These are phyloP conservation scores for Coniferiporia sulphurascens DNA, from an alignment of 1,284 basidiomycete species.

Conservation along the genomic window DNA sequence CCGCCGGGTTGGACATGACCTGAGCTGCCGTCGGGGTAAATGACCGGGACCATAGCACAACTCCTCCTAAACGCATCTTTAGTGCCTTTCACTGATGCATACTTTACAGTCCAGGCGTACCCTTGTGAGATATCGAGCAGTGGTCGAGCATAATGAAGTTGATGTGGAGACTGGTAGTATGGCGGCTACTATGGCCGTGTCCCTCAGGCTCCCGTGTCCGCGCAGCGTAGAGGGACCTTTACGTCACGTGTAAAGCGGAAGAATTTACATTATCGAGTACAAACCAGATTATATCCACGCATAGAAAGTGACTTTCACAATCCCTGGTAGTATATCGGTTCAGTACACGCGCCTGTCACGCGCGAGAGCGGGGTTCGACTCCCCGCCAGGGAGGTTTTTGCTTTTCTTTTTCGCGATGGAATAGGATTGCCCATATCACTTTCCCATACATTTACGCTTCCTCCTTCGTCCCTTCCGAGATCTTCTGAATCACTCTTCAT, in stretches of 20 bases:
- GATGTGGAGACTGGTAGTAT: neutral
- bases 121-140: constrained; percentile 88
- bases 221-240: too few relatives aligned
- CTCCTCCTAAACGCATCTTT: constrained; percentile 56
- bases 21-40: constrained; percentile 82
- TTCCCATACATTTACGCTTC: too few relatives aligned
- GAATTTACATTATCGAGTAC: too few relatives aligned
- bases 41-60: constrained; percentile 89
- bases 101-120: constrained; percentile 33
- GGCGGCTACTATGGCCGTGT: too few relatives aligned
- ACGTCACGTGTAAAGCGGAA: too few relatives aligned
- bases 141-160: constrained; percentile 68
- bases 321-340: neutral
- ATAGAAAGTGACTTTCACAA: neutral
- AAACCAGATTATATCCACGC: too few relatives aligned
- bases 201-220: too few relatives aligned
- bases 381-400: constrained; percentile 32
- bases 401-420: too few relatives aligned
- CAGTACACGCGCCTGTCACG: constrained; percentile 43
- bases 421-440: too few relatives aligned
- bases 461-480: too few relatives aligned
- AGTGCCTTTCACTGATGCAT: constrained; percentile 1
- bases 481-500: neutral
- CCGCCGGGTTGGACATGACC: constrained; percentile 63
- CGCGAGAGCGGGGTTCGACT: constrained; percentile 41